These are phyloP conservation scores for Fusarium agapanthi DNA, from an alignment of 2,329 filamentous ascomycete species.

Conservation along the genomic window DNA sequence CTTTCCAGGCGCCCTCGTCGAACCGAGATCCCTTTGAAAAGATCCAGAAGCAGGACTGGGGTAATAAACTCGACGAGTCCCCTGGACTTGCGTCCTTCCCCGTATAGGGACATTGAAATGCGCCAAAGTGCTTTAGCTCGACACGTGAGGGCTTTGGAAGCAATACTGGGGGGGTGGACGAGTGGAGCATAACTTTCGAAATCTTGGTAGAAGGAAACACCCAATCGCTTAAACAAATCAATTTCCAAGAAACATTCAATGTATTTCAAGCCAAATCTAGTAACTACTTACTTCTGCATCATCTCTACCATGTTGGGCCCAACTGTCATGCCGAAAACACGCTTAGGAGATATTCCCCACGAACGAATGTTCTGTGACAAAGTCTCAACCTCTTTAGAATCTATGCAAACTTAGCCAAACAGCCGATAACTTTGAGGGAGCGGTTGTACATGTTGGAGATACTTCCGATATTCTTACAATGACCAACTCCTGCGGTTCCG, in stretches of 20 bases:
- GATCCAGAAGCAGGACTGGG: background rate
- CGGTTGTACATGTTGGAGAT: background rate
- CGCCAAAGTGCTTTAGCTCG: background rate
- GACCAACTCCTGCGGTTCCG: fast-evolving
- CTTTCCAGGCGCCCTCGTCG: background rate
- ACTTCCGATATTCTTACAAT: background rate
- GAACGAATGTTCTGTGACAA: fast-evolving
- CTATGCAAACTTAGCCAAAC: fast-evolving
- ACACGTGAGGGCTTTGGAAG: fast-evolving
- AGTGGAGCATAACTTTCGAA: fast-evolving
- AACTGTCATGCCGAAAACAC: fast-evolving
- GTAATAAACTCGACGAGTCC: too few species aligned
- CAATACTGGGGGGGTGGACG: fast-evolving
- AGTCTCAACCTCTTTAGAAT: fast-evolving
- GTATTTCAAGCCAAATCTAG: fast-evolving
- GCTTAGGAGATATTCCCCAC: background rate
- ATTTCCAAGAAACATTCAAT: fast-evolving
- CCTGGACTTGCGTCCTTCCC: fast-evolving
- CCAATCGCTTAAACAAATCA: background rate
- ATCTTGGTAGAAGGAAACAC: background rate
- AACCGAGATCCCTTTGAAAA: fast-evolving
- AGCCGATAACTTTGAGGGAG: fast-evolving
- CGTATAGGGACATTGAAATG: fast-evolving
- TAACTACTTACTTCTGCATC: background rate
- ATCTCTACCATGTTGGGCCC: fast-evolving